These are phyloP conservation scores for Discostella stelligeroides DNA, from an alignment of 108 stramenopile genomes.

Conservation along the genomic window DNA sequence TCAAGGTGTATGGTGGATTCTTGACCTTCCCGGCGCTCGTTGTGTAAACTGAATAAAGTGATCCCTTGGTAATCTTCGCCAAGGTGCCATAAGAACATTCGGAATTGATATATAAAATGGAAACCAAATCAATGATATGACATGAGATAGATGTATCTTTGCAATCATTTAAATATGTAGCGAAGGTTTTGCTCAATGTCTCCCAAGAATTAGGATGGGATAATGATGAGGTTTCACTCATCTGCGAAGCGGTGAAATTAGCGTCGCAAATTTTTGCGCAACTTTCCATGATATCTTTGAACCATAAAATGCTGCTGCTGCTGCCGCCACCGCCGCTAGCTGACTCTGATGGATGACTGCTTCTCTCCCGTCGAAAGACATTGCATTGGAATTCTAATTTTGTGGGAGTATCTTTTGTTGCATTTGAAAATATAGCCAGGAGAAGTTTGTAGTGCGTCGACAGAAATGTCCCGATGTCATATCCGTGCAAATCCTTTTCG, in stretches of 20 bases:
- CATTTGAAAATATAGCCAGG: constrained; percentile 25
- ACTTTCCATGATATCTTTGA: constrained; percentile 20
- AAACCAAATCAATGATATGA: constrained; percentile 35
- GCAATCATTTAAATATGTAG: constrained; percentile 16
- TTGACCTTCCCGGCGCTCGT: constrained; percentile 11
- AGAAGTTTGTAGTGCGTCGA: constrained; percentile 32
- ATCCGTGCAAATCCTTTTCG: too few relatives aligned
- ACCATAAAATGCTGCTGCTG: not conserved
- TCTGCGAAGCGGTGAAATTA: not conserved
- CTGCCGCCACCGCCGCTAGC: not conserved
- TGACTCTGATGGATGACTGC: constrained; percentile 3
- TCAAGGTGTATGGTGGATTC: constrained; percentile 29
- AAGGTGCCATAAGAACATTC: constrained; percentile 16
- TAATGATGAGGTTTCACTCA: not conserved
- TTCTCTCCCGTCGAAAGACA: constrained; percentile 3
- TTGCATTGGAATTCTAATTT: constrained; percentile 5
- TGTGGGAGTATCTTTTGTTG: constrained; percentile 9
- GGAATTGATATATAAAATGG: constrained; percentile 24
- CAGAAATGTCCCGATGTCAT: constrained; percentile 13
- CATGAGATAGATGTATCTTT: constrained; percentile 35
- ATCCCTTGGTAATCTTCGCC: constrained; percentile 8
- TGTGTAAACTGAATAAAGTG: constrained; percentile 29
- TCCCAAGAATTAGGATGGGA: not conserved
- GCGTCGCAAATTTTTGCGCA: constrained; percentile 11
- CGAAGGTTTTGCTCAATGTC: constrained; percentile 12